Evolutionary conservation across 176 grass and related monocot species (phyloP).

Genomic region (Alloteropsis semialata): DNA sequence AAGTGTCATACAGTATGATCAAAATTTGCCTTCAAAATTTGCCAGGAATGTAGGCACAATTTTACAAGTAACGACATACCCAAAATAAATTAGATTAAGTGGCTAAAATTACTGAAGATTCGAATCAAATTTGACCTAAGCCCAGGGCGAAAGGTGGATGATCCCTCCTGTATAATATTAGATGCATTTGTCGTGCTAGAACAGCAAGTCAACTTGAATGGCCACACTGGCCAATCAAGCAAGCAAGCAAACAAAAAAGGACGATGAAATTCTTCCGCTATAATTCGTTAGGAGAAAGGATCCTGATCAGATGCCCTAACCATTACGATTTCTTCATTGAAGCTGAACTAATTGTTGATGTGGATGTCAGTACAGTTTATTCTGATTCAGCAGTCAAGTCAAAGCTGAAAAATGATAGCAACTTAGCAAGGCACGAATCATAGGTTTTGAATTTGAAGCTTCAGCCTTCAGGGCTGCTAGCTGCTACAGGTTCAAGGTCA

Average conservation of each 20-base stretch:
- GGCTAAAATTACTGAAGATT: background rate
- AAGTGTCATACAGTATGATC: background rate
- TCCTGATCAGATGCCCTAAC: background rate
- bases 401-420: background rate
- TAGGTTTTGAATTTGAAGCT: background rate
- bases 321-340: background rate
- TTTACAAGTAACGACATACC: background rate
- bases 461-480: background rate
- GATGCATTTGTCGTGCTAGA: background rate
- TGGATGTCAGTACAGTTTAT: background rate
- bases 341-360: background rate
- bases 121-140: background rate
- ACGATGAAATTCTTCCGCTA: background rate
- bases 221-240: background rate
- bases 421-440: background rate
- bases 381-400: background rate
- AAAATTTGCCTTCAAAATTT: background rate
- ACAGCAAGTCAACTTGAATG: background rate
- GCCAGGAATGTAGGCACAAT: background rate
- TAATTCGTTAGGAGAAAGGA: background rate
- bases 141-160: background rate
- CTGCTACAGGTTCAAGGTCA: background rate
- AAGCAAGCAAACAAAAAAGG: background rate
- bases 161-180: background rate
- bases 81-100: too few relatives aligned